phyloP scores from a whole-genome alignment of 345 rosid species.

The Salix viminalis region DNA sequence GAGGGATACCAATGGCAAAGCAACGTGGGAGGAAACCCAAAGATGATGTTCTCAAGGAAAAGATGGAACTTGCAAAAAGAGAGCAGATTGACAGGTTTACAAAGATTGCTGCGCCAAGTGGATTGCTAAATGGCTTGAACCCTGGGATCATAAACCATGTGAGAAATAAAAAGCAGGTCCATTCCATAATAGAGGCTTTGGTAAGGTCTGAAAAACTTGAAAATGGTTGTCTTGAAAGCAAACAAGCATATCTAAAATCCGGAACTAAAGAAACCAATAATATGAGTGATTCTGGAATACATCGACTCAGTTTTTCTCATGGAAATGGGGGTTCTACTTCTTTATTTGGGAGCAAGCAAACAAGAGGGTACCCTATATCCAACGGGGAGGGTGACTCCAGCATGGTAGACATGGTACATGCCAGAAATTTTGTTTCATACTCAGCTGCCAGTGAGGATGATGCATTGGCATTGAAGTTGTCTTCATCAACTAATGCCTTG shows the following conservation, averaged over 20 bases:
- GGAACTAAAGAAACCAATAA: constrained; percentile 22
- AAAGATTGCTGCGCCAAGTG: constrained; percentile 85
- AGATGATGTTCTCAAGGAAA: constrained; percentile 50
- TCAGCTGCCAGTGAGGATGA: constrained; percentile 35
- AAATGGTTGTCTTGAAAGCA: constrained; percentile 24
- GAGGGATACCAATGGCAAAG: constrained; percentile 60
- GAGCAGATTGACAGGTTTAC: constrained; percentile 77
- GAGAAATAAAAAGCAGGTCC: constrained; percentile 83
- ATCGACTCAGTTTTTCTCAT: constrained; percentile 23
- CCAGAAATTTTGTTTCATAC: constrained; percentile 14
- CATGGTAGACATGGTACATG: constrained; percentile 29
- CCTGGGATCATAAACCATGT: constrained; percentile 93
- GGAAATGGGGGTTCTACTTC: constrained; percentile 31
- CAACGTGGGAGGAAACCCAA: constrained; percentile 61
- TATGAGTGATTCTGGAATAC: constrained; percentile 24
- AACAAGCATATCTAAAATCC: constrained; percentile 30
- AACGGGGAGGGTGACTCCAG: constrained; percentile 28
- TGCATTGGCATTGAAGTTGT: constrained; percentile 42
- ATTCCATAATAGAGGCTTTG: constrained; percentile 76
- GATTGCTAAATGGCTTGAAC: constrained; percentile 75
- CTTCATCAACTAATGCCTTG: constrained; percentile 45
- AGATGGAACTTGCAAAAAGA: constrained; percentile 64
- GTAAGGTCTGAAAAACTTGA: constrained; percentile 52
- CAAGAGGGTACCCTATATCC: constrained; percentile 18
- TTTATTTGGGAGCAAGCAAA: constrained; percentile 29